Percentiles rank a stretch among this genome's conserved stretches.
These are phyloP conservation scores for Limnomonas spitsbergensis DNA, from an alignment of 139 green algal species.

Conservation along the genomic window DNA sequence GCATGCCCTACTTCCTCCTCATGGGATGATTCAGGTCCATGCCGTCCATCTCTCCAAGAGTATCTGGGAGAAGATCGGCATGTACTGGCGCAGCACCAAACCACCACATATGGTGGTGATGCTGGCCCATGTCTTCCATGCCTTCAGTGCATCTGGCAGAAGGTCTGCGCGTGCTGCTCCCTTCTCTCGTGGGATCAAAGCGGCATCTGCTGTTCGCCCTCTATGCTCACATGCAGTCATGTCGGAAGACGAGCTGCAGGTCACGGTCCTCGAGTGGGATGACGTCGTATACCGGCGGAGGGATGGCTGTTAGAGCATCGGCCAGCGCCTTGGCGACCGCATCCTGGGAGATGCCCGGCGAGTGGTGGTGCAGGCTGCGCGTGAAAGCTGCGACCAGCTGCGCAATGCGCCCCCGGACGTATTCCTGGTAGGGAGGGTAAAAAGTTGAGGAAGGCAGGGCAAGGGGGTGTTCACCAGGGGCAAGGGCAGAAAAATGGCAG, in stretches of 20 bases:
- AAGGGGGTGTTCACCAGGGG: too few relatives aligned
- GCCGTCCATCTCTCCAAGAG: too few relatives aligned
- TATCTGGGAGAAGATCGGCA: too few relatives aligned
- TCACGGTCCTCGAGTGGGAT: conserved; percentile 57
- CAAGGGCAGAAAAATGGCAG: too few relatives aligned
- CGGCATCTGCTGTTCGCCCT: not conserved
- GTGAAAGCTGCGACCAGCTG: conserved; percentile 24
- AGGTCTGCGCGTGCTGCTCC: too few relatives aligned
- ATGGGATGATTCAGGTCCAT: too few relatives aligned
- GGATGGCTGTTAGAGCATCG: conserved; percentile 57
- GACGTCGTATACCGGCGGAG: conserved; percentile 52
- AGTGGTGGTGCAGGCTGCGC: conserved; percentile 26
- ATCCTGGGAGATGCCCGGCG: conserved; percentile 39
- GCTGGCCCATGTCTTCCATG: too few relatives aligned
- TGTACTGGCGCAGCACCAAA: too few relatives aligned
- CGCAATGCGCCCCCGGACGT: conserved; percentile 24
- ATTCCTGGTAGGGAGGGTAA: conserved; percentile 24
- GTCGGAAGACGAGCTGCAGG: conserved; percentile 84
- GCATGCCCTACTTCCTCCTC: too few relatives aligned
- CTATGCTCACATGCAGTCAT: conserved; percentile 79
- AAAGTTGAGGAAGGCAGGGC: not conserved
- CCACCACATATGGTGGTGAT: too few relatives aligned
- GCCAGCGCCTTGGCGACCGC: conserved; percentile 50
- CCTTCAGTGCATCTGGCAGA: too few relatives aligned
- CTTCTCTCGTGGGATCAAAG: too few relatives aligned